Evolutionary conservation across 169 alveolate species (phyloP), one percentile per base, ranked within the genome.

Genomic region (Ichthyophthirius multifiliis): DNA sequence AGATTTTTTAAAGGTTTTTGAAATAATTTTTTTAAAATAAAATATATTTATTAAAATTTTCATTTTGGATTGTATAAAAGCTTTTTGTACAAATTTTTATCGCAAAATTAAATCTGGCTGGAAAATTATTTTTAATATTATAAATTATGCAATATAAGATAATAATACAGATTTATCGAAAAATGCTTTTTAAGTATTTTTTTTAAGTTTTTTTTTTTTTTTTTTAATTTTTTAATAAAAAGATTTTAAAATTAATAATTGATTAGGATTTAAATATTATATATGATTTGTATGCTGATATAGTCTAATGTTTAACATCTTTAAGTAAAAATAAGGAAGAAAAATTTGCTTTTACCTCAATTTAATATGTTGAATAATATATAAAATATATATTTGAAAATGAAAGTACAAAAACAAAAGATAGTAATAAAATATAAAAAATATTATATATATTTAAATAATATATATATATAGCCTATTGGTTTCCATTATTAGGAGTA

Each of bases 1-100:
- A 77, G 96, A 92, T 16, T 94, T 96, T 74, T 79, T 96, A 20
- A 88, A 88, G 74, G 97, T 97, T 4, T 94, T 94, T 79, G 93
- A 89, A 65, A 74, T 48, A 10, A 74, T 82, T n/a, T 44, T 45
- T 83, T 89, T 1, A 39, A 85, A 44, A 32, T 73, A 30, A 18
- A 91, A 86, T 63, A 44, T 18, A 20, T 89, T 84, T 16, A 82
- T 88, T 27, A 90, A 87, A 65, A 91, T 87, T 44, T 91, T 81
- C 73, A 88, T 92, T 15, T 80, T 94, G 5, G 74, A 79, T 30
- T 91, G 96, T 45, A 87, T 94, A 37, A 86, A 90, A 48, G 82
- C 79, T 47, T 73, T 94, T 74, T 83, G 90, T 41, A n/a, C n/a
- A n/a, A n/a, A n/a, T n/a, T n/a, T 85, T 45, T 77, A 86, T 43